Evolutionary conservation across 1,284 basidiomycete species (phyloP), one percentile per base, ranked within the genome.

Genomic region (Leccinum cinnamomeum): DNA sequence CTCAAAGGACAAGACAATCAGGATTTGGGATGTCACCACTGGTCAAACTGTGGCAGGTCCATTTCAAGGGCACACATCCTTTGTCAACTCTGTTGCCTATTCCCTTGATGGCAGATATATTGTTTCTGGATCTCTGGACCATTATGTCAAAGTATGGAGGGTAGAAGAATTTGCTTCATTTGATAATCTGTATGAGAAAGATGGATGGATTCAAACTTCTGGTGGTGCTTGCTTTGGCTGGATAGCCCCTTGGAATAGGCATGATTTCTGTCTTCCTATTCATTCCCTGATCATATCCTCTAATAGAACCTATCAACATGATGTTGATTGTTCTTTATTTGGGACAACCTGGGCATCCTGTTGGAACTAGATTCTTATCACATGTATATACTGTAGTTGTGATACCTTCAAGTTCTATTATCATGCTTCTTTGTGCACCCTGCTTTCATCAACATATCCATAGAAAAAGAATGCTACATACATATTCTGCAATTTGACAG

Each of bases 41-140:
- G 50, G 50, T 51, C 23, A 28, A 51, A 28, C 16, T 51, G 23
- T 51, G 23, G 25, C 23, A 51, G 23, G 25, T 28, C 25, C 25
- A 51, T 51, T 28, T 14, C 50, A 51, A 28, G 20, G 25, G 20
- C 50, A 51, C 4, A 28, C 25, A 28, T 51, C 50, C 1, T n/a
- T 28, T 51, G 50, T 51, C 16, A 25, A 28, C 14, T 51, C 50
- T 28, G 25, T 51, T 51, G 50, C 50, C 16, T 51, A 51, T 51
- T 51, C 50, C 12, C 16, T 25, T 51, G 50, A 51, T 51, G 50
- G 50, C 25, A 51, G 25, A 51, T 51, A 51, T 28, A 51, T 51
- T 51, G 50, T 51, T n/a, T 51, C 50, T 51, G 50, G 50, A 51
- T 48, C 46, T 48, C 46, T 48, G 50, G 50, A 51, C 25, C 50